Evolutionary conservation across 306 rosid species (phyloP).

Genomic region (Rubus parviflorus): DNA sequence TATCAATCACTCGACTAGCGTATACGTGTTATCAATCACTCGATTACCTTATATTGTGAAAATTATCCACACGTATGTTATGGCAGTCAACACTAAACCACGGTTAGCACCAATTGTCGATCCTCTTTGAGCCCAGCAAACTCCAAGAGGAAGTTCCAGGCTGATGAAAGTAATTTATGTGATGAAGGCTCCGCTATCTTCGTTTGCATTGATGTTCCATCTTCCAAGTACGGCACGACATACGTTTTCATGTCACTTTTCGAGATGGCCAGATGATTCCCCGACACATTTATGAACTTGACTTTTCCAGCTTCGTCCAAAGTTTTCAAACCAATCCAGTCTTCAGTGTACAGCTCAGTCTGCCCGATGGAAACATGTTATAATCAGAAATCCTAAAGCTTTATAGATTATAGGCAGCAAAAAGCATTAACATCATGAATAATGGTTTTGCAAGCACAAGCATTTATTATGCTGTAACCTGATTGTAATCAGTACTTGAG

Average conservation of each 20-base stretch:
- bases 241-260: conserved; percentile 52
- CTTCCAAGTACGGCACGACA: conserved; percentile 65
- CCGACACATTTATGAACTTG: conserved; percentile 58
- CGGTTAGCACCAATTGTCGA: neutral
- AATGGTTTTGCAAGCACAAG: neutral
- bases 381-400: neutral
- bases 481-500: neutral
- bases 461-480: neutral
- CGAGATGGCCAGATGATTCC: conserved; percentile 66
- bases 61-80: neutral
- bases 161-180: conserved; percentile 23
- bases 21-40: neutral
- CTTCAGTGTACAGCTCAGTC: conserved; percentile 76
- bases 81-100: conserved; percentile 3
- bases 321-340: conserved; percentile 87
- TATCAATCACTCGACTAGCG: neutral
- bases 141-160: conserved; percentile 26
- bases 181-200: conserved; percentile 18
- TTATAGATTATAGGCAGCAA: neutral
- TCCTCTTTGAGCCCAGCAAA: conserved; percentile 17
- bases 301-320: conserved; percentile 79
- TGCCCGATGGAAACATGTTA: conserved; percentile 37
- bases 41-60: neutral
- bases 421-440: conserved; percentile 24
- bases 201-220: conserved; percentile 29